These are phyloP conservation scores for Chenopodium quinoa DNA, from an alignment of 148 eudicot species.

Conservation along the genomic window DNA sequence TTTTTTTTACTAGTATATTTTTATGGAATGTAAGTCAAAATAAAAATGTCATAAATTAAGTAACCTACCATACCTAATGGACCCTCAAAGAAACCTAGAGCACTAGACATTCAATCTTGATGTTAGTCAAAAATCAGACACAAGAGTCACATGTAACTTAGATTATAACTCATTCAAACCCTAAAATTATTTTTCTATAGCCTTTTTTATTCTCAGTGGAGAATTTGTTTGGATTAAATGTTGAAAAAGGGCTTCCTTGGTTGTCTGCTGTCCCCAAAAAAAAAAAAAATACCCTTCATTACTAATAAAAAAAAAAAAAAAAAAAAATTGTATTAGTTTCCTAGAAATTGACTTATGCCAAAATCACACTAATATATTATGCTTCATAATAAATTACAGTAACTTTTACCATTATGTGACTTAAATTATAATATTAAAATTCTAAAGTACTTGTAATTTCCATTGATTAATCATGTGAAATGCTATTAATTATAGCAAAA, in stretches of 20 bases:
- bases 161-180: conserved; percentile 7
- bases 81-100: background rate
- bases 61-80: background rate
- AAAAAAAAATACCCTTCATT: too few relatives aligned
- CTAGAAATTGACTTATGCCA: too few relatives aligned
- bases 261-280: conserved; percentile 12
- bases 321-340: too few relatives aligned
- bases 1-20: too few relatives aligned
- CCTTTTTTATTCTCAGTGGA: conserved; percentile 18
- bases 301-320: too few relatives aligned
- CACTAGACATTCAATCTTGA: background rate
- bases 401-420: background rate
- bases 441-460: background rate
- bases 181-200: background rate
- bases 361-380: too few relatives aligned
- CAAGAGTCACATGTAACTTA: background rate
- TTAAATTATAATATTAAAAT: background rate
- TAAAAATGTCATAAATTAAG: background rate
- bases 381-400: too few relatives aligned
- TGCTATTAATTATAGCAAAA: too few relatives aligned
- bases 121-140: conserved; percentile 1
- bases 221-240: background rate
- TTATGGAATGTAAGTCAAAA: too few relatives aligned
- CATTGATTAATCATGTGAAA: background rate
- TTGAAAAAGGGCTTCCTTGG: conserved; percentile 11